Conservation (phyloP, 192 early-diverging fungal species). For the Coemansia aciculifera region DNA sequence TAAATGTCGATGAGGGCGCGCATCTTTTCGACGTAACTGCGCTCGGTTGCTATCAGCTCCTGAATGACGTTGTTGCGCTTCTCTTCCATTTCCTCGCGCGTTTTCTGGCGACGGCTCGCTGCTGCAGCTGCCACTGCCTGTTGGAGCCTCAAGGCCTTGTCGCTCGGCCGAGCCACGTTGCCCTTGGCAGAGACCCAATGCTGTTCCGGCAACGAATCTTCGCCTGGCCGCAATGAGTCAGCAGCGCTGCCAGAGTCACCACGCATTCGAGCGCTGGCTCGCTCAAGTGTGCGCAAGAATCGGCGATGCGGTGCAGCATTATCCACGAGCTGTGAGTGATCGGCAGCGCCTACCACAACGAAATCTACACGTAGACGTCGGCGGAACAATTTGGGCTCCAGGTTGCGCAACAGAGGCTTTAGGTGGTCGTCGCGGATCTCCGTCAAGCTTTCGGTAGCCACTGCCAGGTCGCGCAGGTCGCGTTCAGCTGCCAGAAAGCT, state of each 20-base stretch:
- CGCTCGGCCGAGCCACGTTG: background rate
- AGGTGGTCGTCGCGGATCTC: conserved; percentile 56
- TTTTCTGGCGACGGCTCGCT: conserved; percentile 33
- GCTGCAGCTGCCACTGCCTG: conserved; percentile 1
- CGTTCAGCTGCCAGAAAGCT: conserved; percentile 30
- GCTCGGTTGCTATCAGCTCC: conserved; percentile 63
- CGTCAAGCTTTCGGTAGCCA: conserved; percentile 52
- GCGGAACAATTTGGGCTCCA: conserved; percentile 54
- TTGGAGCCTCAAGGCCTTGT: conserved; percentile 15
- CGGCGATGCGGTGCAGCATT: conserved; percentile 43
- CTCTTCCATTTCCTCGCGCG: conserved; percentile 47
- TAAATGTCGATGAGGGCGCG: conserved; percentile 58
- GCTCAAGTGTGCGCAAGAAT: conserved; percentile 50
- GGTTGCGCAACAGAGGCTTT: conserved; percentile 54
- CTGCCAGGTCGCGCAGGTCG: conserved; percentile 37
- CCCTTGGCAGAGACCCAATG: background rate
- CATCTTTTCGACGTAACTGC: conserved; percentile 63
- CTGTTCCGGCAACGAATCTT: conserved; percentile 18
- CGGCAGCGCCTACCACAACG: conserved; percentile 41
- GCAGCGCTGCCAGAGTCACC: conserved; percentile 26
- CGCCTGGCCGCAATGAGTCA: conserved; percentile 27
- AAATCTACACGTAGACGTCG: conserved; percentile 53
- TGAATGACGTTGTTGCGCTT: conserved; percentile 57
- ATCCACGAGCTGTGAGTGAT: conserved; percentile 23
- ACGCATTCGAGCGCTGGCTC: conserved; percentile 40